Evolutionary conservation across 805 yeast species (phyloP), one percentile per base, ranked within the genome.

Genomic region (Torulaspora microellipsoides): DNA sequence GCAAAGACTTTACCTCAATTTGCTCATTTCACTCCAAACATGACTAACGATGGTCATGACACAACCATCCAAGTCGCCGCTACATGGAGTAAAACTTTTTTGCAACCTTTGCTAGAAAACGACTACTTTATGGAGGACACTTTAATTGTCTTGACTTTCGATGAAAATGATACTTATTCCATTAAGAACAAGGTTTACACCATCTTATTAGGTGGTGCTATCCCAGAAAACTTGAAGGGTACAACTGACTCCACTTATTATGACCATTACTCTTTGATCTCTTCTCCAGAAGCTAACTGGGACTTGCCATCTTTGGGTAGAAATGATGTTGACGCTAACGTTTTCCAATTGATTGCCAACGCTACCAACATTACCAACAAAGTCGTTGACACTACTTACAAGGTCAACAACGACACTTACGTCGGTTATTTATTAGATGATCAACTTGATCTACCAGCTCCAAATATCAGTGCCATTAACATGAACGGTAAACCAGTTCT

Each of bases 41-140:
- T 73, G 73, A 63, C 75, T 46, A 66, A 73, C 60, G 78, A 76
- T 56, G 80, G 78, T 36, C 76, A 76, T 48, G 77, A 72, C 59
- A 52, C 73, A 33, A 72, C 67, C 52, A 68, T 76, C 42, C 67
- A 65, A 42, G 65, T 68, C 38, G 71, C 78, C 15, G 75, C 75
- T 31, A 46, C 52, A 40, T 76, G 80, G 80, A 53, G 73, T 30
- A 67, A 67, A 43, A 48, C 59, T 43, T 74, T 73, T 67, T 54
- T 76, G 43, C 62, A 58, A 42, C 77, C 78, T 34, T 56, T 72
- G 50, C 59, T 71, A 54, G 49, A 61, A 48, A 72, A 73, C 65
- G 56, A 60, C 25, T 71, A 72, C 66, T 76, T 75, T 68, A 73
- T 70, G 65, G 55, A 70, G 45, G 62, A 68, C 51, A 70, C 76